Base-by-base conservation (phyloP, 441 rosid species). In the Erysimum pusillum region DNA sequence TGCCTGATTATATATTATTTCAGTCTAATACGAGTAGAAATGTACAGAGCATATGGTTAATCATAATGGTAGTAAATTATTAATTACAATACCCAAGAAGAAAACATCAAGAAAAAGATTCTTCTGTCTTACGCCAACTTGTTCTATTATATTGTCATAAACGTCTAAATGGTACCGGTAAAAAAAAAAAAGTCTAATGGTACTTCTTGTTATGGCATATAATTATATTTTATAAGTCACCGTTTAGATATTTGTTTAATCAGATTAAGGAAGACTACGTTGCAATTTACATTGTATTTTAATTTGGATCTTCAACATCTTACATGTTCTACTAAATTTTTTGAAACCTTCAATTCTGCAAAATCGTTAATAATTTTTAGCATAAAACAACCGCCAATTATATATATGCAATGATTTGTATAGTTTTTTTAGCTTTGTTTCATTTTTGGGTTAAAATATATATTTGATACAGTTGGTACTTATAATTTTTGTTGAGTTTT, bases 41-140 rank as follows among this genome's bases (percentile, higher is more conserved):
- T 73, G 71, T 73, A 67, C 78, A 71, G 78, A 67, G 65, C 77
- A 78, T 78, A 73, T 73, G 48, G 71, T 67, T 73, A 78, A 35
- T 36, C 45, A 67, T 73, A 78, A 73, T 67, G 60, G 34, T 67
- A 51, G 61, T 73, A 79, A 63, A 67, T 68, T 60, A 73, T 68
- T 46, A 46, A 28, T 79, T 79, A 68, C 82, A 61, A 53, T 73
- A 79, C 52, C 82, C 78, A 79, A 79, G 78, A 51, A 73, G 82
- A 79, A 79, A 73, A 73, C 81, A 78, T 73, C 77, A 74, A 79
- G 74, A 69, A 79, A 72, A 79, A 79, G 82, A 79, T 79, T 79
- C 82, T 73, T 73, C 71, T 79, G 78, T 79, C 82, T 79, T 79
- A 73, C 75, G 34, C 71, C 82, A 67, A 73, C 75, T 73, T 79